phyloP scores from a whole-genome alignment of 495 filamentous ascomycete genomes.

The Aspergillus bridgeri region DNA sequence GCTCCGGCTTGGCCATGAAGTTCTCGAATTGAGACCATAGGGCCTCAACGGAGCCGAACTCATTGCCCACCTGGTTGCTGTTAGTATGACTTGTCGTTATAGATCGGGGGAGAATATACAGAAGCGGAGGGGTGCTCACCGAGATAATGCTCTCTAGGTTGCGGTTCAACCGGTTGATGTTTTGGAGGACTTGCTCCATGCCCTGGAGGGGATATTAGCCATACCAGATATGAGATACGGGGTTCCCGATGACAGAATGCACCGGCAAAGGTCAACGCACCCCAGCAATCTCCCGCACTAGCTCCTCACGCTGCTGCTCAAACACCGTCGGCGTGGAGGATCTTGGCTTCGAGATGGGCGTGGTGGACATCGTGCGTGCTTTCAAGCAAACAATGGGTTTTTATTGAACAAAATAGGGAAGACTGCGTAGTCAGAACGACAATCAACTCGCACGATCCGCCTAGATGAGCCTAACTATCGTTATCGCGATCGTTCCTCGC shows the following conservation, averaged over 20 bases:
- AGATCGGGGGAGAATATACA: not conserved
- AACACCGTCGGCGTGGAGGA: slow-evolving; percentile 50
- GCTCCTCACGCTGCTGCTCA: slow-evolving; percentile 74
- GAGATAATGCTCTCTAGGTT: slow-evolving; percentile 89
- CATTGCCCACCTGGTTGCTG: slow-evolving; percentile 74
- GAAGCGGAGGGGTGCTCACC: slow-evolving; percentile 42
- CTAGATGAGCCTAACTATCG: not conserved
- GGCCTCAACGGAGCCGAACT: slow-evolving; percentile 93
- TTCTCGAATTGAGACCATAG: slow-evolving; percentile 97
- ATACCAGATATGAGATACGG: too few relatives aligned
- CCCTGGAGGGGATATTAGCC: slow-evolving; percentile 45
- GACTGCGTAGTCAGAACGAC: not conserved
- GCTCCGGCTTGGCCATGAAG: slow-evolving; percentile 76
- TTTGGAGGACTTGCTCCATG: slow-evolving; percentile 91
- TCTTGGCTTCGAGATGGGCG: slow-evolving; percentile 14
- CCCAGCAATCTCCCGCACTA: slow-evolving; percentile 74
- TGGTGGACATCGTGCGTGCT: slow-evolving; percentile 16
- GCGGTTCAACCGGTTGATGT: slow-evolving; percentile 93
- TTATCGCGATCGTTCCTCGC: not conserved
- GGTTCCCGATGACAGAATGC: too few relatives aligned
- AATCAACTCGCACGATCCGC: not conserved
- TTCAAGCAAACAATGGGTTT: not conserved
- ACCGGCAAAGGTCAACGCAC: too few relatives aligned
- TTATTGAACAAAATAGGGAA: not conserved
- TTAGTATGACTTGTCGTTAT: not conserved